A percentile compares a stretch with the other conserved stretches of the same genome.
These are phyloP conservation scores for Penicillium sp. DNA, from an alignment of 2,329 filamentous ascomycete genomes.

Conservation along the genomic window DNA sequence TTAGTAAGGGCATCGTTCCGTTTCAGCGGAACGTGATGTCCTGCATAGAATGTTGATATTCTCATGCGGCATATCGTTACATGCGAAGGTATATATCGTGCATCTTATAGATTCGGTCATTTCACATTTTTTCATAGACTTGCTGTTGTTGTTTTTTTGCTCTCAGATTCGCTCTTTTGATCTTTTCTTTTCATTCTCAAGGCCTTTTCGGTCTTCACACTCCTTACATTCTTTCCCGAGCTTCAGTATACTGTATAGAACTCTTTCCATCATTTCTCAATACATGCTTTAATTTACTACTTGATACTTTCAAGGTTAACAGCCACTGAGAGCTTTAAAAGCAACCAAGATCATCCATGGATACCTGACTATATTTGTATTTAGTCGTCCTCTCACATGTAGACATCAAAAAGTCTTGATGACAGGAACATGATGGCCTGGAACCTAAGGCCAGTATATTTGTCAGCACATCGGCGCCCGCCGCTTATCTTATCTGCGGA, in stretches of 20 bases:
- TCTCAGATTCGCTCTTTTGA: no score
- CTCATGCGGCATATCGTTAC: background rate
- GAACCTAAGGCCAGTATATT: background rate
- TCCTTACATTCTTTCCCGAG: background rate
- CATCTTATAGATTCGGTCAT: background rate
- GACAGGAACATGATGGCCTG: no score
- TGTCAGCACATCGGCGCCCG: background rate
- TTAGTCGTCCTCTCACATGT: no score
- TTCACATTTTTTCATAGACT: background rate
- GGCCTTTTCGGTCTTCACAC: background rate
- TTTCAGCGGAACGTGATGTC: background rate
- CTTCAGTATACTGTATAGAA: background rate
- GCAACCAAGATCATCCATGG: no score
- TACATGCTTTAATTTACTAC: background rate
- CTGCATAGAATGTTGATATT: background rate
- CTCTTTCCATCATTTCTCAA: background rate
- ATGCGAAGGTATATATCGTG: background rate
- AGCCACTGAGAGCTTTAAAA: no score
- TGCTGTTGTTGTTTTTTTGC: background rate
- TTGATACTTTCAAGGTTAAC: background rate
- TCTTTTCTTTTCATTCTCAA: background rate
- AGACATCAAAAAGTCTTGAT: no score
- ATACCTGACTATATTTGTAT: no score
- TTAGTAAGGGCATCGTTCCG: background rate
- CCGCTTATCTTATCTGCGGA: slow-evolving; percentile 5